These are phyloP conservation scores for Verbena officinalis DNA, from an alignment of 257 asterid genomes.

Conservation along the genomic window DNA sequence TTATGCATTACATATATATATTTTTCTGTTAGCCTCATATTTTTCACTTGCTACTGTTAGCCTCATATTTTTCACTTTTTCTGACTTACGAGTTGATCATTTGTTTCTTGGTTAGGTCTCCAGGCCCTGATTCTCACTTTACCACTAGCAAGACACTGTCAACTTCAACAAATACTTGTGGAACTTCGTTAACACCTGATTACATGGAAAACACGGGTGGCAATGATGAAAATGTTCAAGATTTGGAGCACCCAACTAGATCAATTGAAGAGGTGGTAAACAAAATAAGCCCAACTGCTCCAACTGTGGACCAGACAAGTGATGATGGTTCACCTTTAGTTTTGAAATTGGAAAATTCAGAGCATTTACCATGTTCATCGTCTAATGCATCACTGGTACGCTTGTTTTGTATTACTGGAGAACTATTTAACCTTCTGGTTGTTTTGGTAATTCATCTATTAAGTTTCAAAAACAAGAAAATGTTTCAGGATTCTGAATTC, in stretches of 20 bases:
- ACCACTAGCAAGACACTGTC: constrained; percentile 36
- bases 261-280: constrained; percentile 33
- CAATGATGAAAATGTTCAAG: constrained; percentile 36
- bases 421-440: constrained; percentile 16
- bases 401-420: constrained; percentile 27
- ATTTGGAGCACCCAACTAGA: constrained; percentile 33
- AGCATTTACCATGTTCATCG: constrained; percentile 39
- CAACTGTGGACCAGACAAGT: constrained; percentile 36
- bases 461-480: constrained; percentile 24
- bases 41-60: too few relatives aligned
- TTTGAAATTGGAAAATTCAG: constrained; percentile 31
- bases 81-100: constrained; percentile 26
- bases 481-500: constrained; percentile 52
- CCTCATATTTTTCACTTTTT: too few relatives aligned
- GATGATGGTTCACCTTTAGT: constrained; percentile 40
- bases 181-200: constrained; percentile 31
- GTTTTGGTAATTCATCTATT: constrained; percentile 18
- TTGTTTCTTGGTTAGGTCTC: constrained; percentile 50
- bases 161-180: constrained; percentile 44
- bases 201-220: constrained; percentile 40
- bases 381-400: constrained; percentile 60
- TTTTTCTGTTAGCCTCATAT: too few relatives aligned
- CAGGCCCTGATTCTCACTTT: constrained; percentile 36
- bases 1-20: too few relatives aligned
- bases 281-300: constrained; percentile 30